A percentile compares a stretch with the other conserved stretches of the same genome.
Evolutionary conservation across 352 stramenopile species (phyloP).

Genomic region (Globisporangium uncinulatum): DNA sequence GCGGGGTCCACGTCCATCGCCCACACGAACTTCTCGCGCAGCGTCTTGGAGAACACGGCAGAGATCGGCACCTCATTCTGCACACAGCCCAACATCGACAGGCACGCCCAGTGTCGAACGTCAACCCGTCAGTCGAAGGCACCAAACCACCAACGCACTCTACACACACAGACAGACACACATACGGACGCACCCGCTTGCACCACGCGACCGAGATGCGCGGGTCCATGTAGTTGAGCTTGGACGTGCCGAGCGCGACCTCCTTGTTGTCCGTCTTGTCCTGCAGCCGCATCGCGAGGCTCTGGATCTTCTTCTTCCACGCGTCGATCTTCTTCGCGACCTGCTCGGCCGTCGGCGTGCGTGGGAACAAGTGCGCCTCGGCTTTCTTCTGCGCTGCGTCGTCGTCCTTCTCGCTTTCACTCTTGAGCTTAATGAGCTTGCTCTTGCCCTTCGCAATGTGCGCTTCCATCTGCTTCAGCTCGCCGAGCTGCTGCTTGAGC

Average conservation of each 20-base stretch:
- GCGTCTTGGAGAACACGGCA: constrained; percentile 97
- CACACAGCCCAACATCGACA: not conserved
- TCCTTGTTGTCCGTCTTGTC: constrained; percentile 99
- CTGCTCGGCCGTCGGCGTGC: constrained; percentile 88
- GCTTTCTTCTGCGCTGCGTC: constrained; percentile 87
- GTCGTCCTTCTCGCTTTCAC: constrained; percentile 78
- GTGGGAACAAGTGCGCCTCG: constrained; percentile 93
- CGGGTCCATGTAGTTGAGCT: constrained; percentile 99
- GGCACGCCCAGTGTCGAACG: not conserved
- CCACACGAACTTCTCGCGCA: constrained; percentile 99
- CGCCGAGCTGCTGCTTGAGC: constrained; percentile 93
- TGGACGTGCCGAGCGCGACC: constrained; percentile 97
- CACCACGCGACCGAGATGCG: constrained; percentile 99
- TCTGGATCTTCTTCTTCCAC: constrained; percentile 94
- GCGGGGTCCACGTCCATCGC: constrained; percentile 96
- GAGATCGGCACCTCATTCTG: constrained; percentile 96
- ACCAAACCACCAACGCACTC: not conserved
- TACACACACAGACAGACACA: not conserved
- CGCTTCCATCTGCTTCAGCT: constrained; percentile 92
- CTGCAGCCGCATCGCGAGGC: constrained; percentile 89
- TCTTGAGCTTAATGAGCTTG: constrained; percentile 89
- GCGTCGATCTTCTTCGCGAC: constrained; percentile 93
- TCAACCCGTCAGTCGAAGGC: not conserved
- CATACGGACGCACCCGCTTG: constrained; percentile 91
- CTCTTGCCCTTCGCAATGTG: constrained; percentile 85